Percentiles rank a stretch among this genome's conserved stretches.
Conservation (phyloP, 768 basidiomycete species). For the Amanita pallidorosea region DNA sequence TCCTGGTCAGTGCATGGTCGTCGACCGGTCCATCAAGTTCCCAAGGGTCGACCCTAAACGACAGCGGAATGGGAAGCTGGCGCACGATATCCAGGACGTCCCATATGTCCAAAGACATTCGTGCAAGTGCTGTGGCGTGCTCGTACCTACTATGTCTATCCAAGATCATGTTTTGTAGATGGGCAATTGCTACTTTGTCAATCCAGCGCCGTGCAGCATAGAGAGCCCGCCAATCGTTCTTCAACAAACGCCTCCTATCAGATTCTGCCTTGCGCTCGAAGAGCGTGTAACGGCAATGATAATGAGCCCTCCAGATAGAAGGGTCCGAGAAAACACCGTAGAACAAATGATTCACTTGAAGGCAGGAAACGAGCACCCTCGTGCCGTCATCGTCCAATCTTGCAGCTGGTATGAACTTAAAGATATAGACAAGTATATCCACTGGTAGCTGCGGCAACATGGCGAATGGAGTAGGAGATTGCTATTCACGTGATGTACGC, state of each 20-base stretch:
- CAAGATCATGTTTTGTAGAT: slow-evolving; percentile 29
- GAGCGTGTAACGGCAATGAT: slow-evolving; percentile 36
- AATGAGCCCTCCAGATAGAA: slow-evolving; percentile 43
- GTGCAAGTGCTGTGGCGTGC: slow-evolving; percentile 26
- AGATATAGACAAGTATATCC: slow-evolving; percentile 18
- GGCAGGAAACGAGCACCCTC: slow-evolving; percentile 28
- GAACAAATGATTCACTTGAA: slow-evolving; percentile 25
- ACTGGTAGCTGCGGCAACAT: slow-evolving; percentile 16
- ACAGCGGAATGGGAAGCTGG: slow-evolving; percentile 21
- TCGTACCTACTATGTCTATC: slow-evolving; percentile 26
- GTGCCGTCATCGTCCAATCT: slow-evolving; percentile 13
- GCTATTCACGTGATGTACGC: neutral
- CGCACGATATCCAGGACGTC: slow-evolving; percentile 35
- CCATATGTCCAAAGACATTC: slow-evolving; percentile 44
- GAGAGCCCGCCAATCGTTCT: slow-evolving; percentile 33
- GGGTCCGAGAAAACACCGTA: slow-evolving; percentile 31
- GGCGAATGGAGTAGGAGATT: neutral
- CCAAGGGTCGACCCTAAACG: slow-evolving; percentile 8
- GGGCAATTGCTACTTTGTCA: slow-evolving; percentile 29
- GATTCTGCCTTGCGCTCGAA: slow-evolving; percentile 25
- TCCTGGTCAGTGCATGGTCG: slow-evolving; percentile 23
- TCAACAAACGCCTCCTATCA: slow-evolving; percentile 16
- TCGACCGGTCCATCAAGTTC: slow-evolving; percentile 10
- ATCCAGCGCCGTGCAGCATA: slow-evolving; percentile 33
- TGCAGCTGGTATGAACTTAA: slow-evolving; percentile 12